A percentile compares a stretch with the other conserved stretches of the same genome.
Conservation (phyloP, 495 filamentous ascomycete genomes). For the Lophiostoma macrostomum region DNA sequence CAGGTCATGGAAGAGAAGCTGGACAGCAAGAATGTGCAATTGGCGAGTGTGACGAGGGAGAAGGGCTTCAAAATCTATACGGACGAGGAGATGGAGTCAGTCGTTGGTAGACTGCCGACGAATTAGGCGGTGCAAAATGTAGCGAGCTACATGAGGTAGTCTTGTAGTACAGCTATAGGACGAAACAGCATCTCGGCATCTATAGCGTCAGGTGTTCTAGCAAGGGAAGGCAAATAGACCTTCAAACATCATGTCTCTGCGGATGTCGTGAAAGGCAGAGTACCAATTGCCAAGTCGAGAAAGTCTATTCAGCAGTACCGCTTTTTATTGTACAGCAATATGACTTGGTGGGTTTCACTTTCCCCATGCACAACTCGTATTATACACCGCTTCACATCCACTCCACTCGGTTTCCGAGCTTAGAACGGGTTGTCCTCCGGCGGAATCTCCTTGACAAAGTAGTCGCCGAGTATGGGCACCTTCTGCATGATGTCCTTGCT, state of each 20-base stretch:
- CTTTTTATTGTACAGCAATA: too few relatives aligned
- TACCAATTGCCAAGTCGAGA: too few relatives aligned
- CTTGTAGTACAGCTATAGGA: too few relatives aligned
- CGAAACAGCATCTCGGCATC: too few relatives aligned
- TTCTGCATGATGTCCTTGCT: slow-evolving; percentile 61
- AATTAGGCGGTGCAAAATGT: slow-evolving; percentile 43
- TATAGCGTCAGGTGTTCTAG: too few relatives aligned
- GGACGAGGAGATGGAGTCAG: slow-evolving; percentile 90
- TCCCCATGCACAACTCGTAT: not conserved
- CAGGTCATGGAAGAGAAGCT: slow-evolving; percentile 99
- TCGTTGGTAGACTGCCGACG: slow-evolving; percentile 68
- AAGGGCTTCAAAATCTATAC: slow-evolving; percentile 97
- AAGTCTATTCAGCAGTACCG: too few relatives aligned
- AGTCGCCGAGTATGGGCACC: slow-evolving; percentile 57
- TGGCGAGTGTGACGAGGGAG: slow-evolving; percentile 96
- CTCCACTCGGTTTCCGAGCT: not conserved
- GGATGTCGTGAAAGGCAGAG: too few relatives aligned
- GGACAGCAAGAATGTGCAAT: slow-evolving; percentile 95
- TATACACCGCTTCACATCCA: not conserved
- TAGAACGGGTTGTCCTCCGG: slow-evolving; percentile 61
- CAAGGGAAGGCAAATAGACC: too few relatives aligned
- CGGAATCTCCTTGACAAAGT: slow-evolving; percentile 57
- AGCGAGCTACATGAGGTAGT: too few relatives aligned
- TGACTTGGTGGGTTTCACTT: too few relatives aligned
- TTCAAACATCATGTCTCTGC: too few relatives aligned